phyloP scores from a whole-genome alignment of 2,329 filamentous ascomycete species.

The Trichoderma gracile region DNA sequence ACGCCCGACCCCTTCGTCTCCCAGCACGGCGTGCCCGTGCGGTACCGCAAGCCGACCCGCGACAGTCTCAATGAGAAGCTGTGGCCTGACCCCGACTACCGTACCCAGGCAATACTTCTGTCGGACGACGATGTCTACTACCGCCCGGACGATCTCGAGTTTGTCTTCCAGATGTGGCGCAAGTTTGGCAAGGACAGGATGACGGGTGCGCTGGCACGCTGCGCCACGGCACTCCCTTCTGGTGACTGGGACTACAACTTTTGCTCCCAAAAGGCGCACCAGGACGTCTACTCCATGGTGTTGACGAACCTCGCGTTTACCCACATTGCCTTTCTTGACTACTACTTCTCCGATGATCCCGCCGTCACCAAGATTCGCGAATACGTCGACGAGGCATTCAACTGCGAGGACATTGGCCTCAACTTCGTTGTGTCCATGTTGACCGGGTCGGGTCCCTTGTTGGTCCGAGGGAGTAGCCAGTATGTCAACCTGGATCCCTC shows the following conservation, averaged over 20 bases:
- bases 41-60: conserved; percentile 37
- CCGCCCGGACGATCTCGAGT: conserved; percentile 42
- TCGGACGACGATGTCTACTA: conserved; percentile 46
- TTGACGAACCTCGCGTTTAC: conserved; percentile 43
- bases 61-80: conserved; percentile 45
- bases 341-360: conserved; percentile 40
- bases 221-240: conserved; percentile 33
- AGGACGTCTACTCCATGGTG: conserved; percentile 41
- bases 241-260: conserved; percentile 39
- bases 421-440: conserved; percentile 41
- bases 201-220: conserved; percentile 42
- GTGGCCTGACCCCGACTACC: conserved; percentile 40
- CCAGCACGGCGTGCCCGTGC: conserved; percentile 37
- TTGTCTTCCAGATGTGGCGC: conserved; percentile 45
- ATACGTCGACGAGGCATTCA: conserved; percentile 43
- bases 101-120: conserved; percentile 44
- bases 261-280: conserved; percentile 34
- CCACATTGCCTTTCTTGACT: conserved; percentile 43
- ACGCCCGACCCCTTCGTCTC: conserved; percentile 37
- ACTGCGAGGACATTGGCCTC: conserved; percentile 46
- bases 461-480: conserved; percentile 38
- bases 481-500: conserved; percentile 39
- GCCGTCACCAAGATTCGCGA: conserved; percentile 37
- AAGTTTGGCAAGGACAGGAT: conserved; percentile 41
- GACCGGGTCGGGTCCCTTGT: conserved; percentile 39